phyloP scores from a whole-genome alignment of 257 asterid species.

The Plectranthus barbatus region DNA sequence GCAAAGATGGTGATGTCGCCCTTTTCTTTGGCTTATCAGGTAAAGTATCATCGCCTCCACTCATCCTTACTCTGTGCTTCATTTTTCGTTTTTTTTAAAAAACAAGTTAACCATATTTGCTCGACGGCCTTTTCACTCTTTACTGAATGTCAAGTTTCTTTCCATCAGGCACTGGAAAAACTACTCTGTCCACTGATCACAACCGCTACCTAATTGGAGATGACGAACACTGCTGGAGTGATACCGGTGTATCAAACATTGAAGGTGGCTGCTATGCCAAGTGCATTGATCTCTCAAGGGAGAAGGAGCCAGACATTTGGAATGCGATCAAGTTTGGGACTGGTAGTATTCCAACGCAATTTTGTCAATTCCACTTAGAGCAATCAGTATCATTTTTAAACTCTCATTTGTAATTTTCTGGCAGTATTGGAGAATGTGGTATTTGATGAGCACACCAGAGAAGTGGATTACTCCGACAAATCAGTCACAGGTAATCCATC shows the following conservation, averaged over 20 bases:
- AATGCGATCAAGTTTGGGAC: slow-evolving; percentile 97
- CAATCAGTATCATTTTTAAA: too few species aligned
- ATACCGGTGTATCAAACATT: slow-evolving; percentile 79
- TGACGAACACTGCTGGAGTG: slow-evolving; percentile 98
- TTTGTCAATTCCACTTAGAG: too few species aligned
- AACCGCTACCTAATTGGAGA: slow-evolving; percentile 91
- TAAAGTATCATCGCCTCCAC: slow-evolving; percentile 24
- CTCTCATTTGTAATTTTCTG: background rate
- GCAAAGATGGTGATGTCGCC: slow-evolving; percentile 94
- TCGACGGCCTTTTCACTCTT: background rate
- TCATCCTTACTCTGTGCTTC: slow-evolving; percentile 14
- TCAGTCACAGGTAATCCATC: slow-evolving; percentile 76
- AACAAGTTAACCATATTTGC: background rate
- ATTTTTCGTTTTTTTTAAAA: background rate
- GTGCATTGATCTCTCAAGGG: slow-evolving; percentile 85
- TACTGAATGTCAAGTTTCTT: slow-evolving; percentile 5
- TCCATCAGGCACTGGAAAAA: slow-evolving; percentile 83
- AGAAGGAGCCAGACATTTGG: slow-evolving; percentile 98
- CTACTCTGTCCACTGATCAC: slow-evolving; percentile 95
- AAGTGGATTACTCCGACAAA: slow-evolving; percentile 79
- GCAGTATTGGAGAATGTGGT: slow-evolving; percentile 92
- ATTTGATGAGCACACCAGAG: slow-evolving; percentile 86
- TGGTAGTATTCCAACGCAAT: slow-evolving; percentile 39
- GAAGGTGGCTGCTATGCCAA: slow-evolving; percentile 99
- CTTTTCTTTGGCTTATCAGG: slow-evolving; percentile 98